A percentile compares a stretch with the other conserved stretches of the same genome.
These are phyloP conservation scores for Nemania bipapillata DNA, from an alignment of 2,329 filamentous ascomycete genomes.

Conservation along the genomic window DNA sequence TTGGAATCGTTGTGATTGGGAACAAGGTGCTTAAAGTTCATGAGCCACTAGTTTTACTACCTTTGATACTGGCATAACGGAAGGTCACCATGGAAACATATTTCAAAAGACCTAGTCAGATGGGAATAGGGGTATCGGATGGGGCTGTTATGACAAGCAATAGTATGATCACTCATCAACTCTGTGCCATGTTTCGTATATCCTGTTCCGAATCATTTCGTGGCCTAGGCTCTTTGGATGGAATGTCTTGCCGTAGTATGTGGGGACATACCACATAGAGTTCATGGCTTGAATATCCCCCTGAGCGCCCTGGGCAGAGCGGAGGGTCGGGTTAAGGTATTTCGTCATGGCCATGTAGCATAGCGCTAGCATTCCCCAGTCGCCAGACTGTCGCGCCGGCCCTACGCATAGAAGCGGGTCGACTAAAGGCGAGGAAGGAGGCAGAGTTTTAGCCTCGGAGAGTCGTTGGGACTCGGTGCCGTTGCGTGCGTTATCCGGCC, in stretches of 20 bases:
- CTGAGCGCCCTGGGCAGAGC: constrained; percentile 46
- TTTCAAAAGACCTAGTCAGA: neutral
- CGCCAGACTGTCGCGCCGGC: constrained; percentile 52
- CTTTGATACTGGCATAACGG: too few relatives aligned
- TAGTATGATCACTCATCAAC: neutral
- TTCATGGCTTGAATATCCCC: constrained; percentile 47
- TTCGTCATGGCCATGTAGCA: constrained; percentile 59
- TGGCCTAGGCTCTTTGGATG: constrained; percentile 58
- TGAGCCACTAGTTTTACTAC: too few relatives aligned
- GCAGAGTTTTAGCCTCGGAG: constrained; percentile 40
- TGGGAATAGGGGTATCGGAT: neutral
- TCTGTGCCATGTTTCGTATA: constrained; percentile 51
- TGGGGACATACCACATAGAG: constrained; percentile 61
- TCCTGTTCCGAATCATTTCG: constrained; percentile 52
- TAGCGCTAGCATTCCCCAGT: constrained; percentile 58
- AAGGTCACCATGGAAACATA: neutral
- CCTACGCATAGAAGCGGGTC: constrained; percentile 54
- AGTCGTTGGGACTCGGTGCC: constrained; percentile 33
- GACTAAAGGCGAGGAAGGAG: constrained; percentile 50
- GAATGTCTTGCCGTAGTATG: constrained; percentile 60
- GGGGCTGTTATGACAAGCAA: neutral
- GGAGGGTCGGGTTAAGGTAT: constrained; percentile 52
- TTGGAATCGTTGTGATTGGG: too few relatives aligned
- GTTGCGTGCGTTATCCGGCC: constrained; percentile 54
- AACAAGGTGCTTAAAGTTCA: too few relatives aligned